Evolutionary conservation across 176 grass and related monocot species (phyloP).

Genomic region (Triticum aestivum): IWGSC_CS_RefSeq_v2.1 NC_057799.1:508905332-508905831

Average conservation of each 20-base stretch:
- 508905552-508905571: neutral
- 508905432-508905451: neutral
- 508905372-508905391: neutral
- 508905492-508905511: neutral
- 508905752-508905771: constrained; percentile 7
- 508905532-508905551: neutral
- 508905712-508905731: constrained; percentile 89
- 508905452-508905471: neutral
- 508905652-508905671: constrained; percentile 48
- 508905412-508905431: neutral
- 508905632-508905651: neutral
- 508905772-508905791: constrained; percentile 1
- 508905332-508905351: neutral
- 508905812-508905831: neutral
- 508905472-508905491: neutral
- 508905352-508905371: neutral
- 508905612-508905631: neutral
- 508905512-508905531: neutral
- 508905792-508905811: neutral
- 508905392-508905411: neutral
- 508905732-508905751: constrained; percentile 87
- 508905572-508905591: neutral
- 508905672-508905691: constrained; percentile 42
- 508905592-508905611: neutral
- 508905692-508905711: constrained; percentile 56